phyloP scores from a whole-genome alignment of 164 flowering plant genomes.

The Warburgia ugandensis region DNA sequence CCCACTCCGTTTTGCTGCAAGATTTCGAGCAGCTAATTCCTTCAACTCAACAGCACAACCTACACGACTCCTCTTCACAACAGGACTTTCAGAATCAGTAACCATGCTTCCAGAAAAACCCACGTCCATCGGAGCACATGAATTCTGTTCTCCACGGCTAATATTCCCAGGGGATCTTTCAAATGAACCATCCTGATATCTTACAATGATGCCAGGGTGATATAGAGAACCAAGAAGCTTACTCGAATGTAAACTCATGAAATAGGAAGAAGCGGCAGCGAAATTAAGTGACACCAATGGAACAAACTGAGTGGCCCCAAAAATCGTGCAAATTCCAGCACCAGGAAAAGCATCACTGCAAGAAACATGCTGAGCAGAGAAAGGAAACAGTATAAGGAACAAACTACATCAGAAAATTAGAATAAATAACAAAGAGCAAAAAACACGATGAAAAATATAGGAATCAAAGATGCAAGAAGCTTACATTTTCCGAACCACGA shows the following conservation, averaged over 20 bases:
- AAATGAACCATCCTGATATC: constrained; percentile 1
- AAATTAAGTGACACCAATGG: constrained; percentile 56
- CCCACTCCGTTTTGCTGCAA: constrained; percentile 16
- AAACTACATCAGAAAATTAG: not conserved
- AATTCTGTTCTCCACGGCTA: constrained; percentile 6
- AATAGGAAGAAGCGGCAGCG: constrained; percentile 53
- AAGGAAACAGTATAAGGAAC: not conserved
- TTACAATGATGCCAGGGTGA: constrained; percentile 13
- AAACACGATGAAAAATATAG: constrained; percentile 2
- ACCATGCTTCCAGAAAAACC: not conserved
- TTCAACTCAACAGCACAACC: constrained; percentile 14
- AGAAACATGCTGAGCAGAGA: too few relatives aligned
- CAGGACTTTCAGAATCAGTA: constrained; percentile 7
- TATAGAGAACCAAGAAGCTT: constrained; percentile 23
- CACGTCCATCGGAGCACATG: constrained; percentile 7
- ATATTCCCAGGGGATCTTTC: constrained; percentile 7
- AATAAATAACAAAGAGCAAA: not conserved
- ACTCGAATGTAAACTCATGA: constrained; percentile 39
- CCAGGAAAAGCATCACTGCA: not conserved
- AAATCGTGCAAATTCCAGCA: constrained; percentile 50
- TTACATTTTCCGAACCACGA: not conserved
- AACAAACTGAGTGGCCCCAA: constrained; percentile 22
- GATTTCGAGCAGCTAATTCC: constrained; percentile 19
- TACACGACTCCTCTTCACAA: constrained; percentile 8
- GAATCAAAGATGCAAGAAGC: not conserved